Evolutionary conservation across 352 stramenopile species (phyloP).

Genomic region (Thalassiosira exigua): DNA sequence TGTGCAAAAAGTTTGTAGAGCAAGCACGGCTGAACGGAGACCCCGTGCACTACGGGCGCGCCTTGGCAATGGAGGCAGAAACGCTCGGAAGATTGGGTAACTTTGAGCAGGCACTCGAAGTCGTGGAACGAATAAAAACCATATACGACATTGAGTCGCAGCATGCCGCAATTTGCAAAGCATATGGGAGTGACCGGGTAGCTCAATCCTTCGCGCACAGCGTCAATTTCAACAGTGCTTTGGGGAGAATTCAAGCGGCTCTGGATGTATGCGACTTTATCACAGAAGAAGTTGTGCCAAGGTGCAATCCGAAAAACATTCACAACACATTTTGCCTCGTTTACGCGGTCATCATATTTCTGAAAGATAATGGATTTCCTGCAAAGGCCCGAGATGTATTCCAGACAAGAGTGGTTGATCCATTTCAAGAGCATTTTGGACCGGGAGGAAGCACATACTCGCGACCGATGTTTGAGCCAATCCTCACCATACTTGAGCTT

Average conservation of each 20-base stretch:
- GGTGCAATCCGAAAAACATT: conserved; percentile 63
- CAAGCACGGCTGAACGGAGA: conserved; percentile 64
- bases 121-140: conserved; percentile 50
- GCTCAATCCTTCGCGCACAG: conserved; percentile 59
- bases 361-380: conserved; percentile 63
- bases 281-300: conserved; percentile 58
- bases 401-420: conserved; percentile 43
- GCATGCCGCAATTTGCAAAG: conserved; percentile 59
- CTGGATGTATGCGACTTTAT: conserved; percentile 54
- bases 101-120: conserved; percentile 59
- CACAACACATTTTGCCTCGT: conserved; percentile 64
- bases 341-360: conserved; percentile 55
- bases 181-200: conserved; percentile 65
- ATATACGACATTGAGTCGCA: conserved; percentile 68
- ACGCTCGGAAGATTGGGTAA: conserved; percentile 53
- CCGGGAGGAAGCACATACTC: conserved; percentile 51
- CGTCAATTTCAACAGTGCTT: conserved; percentile 61
- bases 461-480: conserved; percentile 53
- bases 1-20: conserved; percentile 63
- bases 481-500: conserved; percentile 50
- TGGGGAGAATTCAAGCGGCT: conserved; percentile 41
- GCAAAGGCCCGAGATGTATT: conserved; percentile 51
- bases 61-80: conserved; percentile 65
- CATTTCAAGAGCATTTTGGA: conserved; percentile 62
- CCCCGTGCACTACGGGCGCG: conserved; percentile 66